Conservation (phyloP, 208 protist genomes). For the Hexamita inflata region DNA sequence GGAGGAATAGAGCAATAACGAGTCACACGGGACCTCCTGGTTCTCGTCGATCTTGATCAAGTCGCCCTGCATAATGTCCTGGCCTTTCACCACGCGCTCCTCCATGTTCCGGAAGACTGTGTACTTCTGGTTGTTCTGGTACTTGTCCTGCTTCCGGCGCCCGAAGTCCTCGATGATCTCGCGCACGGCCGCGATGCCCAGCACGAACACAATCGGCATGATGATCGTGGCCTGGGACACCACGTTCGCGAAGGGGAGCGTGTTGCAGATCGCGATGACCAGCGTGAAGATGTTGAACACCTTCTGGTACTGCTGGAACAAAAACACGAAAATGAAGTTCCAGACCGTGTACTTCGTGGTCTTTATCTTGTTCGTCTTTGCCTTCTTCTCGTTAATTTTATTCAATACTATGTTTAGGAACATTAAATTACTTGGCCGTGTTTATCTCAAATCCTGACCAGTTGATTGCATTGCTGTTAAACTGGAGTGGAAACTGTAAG, state of each 20-base stretch:
- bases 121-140: neutral
- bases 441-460: too few relatives aligned
- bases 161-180: slow-evolving; percentile 22
- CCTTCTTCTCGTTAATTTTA: neutral
- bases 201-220: neutral
- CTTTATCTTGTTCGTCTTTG: slow-evolving; percentile 3
- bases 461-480: too few relatives aligned
- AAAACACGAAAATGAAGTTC: slow-evolving; percentile 23
- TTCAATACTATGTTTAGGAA: slow-evolving; percentile 12
- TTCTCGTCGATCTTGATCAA: slow-evolving; percentile 69
- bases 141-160: neutral
- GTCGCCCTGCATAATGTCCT: slow-evolving; percentile 74
- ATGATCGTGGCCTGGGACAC: neutral
- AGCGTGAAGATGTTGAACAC: slow-evolving; percentile 9
- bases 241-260: neutral
- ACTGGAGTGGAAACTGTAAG: too few relatives aligned
- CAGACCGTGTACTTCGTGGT: neutral
- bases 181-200: neutral
- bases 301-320: slow-evolving; percentile 16
- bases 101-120: neutral
- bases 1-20: neutral
- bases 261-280: neutral
- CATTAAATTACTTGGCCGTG: too few relatives aligned
- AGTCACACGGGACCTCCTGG: slow-evolving; percentile 55
- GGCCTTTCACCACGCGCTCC: slow-evolving; percentile 26